A percentile compares a stretch with the other conserved stretches of the same genome.
phyloP scores from a whole-genome alignment of 179 eudicot genomes.

The Spinacia oleracea region DNA sequence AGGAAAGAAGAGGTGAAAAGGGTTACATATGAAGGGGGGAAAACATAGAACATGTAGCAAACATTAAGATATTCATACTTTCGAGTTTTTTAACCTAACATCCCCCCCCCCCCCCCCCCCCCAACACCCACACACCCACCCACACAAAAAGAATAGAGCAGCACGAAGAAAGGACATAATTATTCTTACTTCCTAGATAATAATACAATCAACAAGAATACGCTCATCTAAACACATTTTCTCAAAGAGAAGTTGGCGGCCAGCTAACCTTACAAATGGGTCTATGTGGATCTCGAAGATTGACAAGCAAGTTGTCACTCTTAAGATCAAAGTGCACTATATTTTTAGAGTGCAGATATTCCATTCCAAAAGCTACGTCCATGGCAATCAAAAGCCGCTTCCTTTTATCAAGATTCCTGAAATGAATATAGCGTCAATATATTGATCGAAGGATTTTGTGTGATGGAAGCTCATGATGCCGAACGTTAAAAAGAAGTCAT shows the following conservation, averaged over 20 bases:
- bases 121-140: neutral
- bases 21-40: neutral
- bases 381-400: constrained; percentile 83
- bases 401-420: constrained; percentile 76
- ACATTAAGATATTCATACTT: neutral
- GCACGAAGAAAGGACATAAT: neutral
- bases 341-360: constrained; percentile 86
- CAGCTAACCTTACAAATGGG: constrained; percentile 91
- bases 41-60: neutral
- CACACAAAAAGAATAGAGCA: neutral
- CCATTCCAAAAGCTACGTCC: constrained; percentile 99
- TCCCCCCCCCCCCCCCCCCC: neutral
- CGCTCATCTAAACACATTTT: neutral
- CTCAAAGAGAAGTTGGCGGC: neutral
- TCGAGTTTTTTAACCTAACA: neutral
- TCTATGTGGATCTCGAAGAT: constrained; percentile 94
- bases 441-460: neutral
- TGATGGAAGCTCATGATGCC: neutral
- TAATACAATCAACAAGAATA: neutral
- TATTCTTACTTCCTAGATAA: neutral
- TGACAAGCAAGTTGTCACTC: constrained; percentile 93
- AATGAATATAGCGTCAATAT: constrained; percentile 21
- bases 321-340: constrained; percentile 93
- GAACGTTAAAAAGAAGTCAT: neutral
- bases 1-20: neutral